phyloP scores from a whole-genome alignment of 495 filamentous ascomycete genomes.

The Xylaria bambusicola region DNA sequence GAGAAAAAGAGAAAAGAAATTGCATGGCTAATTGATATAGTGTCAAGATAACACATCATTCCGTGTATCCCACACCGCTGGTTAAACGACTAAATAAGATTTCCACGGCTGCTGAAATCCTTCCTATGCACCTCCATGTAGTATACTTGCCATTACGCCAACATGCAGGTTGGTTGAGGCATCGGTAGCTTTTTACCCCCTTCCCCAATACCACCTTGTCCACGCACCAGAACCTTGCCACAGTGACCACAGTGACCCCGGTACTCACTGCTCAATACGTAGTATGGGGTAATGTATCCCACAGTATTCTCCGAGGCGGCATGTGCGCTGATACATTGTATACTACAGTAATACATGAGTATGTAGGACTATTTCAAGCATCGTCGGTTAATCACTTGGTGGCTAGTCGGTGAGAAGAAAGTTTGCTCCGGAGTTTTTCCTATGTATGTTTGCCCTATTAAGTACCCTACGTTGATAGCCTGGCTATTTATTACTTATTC shows the following conservation, averaged over 20 bases:
- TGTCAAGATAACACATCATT: not conserved
- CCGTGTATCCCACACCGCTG: not conserved
- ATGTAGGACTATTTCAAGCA: too few species aligned
- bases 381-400: too few species aligned
- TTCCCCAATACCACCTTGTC: constrained; percentile 1
- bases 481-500: too few species aligned
- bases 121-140: too few species aligned
- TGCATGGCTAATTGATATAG: not conserved
- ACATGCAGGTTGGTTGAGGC: not conserved
- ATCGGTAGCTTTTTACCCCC: not conserved
- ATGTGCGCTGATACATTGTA: not conserved
- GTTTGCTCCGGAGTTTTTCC: too few species aligned
- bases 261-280: too few species aligned
- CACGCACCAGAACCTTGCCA: not conserved
- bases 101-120: not conserved
- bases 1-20: not conserved
- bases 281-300: constrained; percentile 7
- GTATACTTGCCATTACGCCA: not conserved
- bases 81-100: not conserved
- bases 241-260: not conserved
- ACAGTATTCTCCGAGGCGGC: constrained; percentile 1
- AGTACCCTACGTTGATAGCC: too few species aligned
- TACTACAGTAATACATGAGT: too few species aligned
- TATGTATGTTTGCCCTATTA: too few species aligned
- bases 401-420: too few species aligned